Evolutionary conservation across 2,329 filamentous ascomycete species (phyloP).

Genomic region (Teratosphaeriaceae sp.): DNA sequence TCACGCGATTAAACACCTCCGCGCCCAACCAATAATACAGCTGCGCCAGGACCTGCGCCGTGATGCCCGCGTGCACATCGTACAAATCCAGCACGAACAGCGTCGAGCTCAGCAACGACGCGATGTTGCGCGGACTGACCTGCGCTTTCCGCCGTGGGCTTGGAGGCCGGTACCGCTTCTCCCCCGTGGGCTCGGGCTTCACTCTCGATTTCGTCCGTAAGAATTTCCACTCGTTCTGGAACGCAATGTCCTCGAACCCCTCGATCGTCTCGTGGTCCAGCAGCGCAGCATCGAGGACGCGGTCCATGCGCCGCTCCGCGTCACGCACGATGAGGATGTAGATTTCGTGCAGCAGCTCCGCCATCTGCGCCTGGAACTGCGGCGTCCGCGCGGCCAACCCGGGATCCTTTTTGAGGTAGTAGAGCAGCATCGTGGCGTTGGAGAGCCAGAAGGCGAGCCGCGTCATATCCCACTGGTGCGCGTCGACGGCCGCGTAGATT

Average conservation of each 20-base stretch:
- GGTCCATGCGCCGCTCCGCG: slow-evolving; percentile 91
- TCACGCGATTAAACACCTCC: slow-evolving; percentile 95
- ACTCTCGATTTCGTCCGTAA: slow-evolving; percentile 87
- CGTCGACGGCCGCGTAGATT: slow-evolving; percentile 95
- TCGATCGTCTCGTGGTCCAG: slow-evolving; percentile 97
- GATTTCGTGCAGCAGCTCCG: slow-evolving; percentile 94
- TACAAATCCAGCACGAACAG: slow-evolving; percentile 98
- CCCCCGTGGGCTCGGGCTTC: slow-evolving; percentile 78
- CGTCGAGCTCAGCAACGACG: slow-evolving; percentile 88
- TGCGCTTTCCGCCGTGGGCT: slow-evolving; percentile 91
- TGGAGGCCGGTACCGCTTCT: slow-evolving; percentile 85
- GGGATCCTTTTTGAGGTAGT: slow-evolving; percentile 92
- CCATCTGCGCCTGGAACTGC: slow-evolving; percentile 86
- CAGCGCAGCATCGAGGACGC: slow-evolving; percentile 88
- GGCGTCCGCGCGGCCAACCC: slow-evolving; percentile 74
- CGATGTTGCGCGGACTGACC: slow-evolving; percentile 88
- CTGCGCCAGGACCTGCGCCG: slow-evolving; percentile 82
- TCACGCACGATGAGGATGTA: slow-evolving; percentile 97
- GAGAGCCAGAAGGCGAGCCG: slow-evolving; percentile 99
- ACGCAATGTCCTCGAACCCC: slow-evolving; percentile 91
- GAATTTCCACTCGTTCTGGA: slow-evolving; percentile 98
- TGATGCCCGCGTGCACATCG: slow-evolving; percentile 96
- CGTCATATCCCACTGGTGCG: slow-evolving; percentile 98
- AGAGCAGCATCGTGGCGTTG: slow-evolving; percentile 87
- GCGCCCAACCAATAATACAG: slow-evolving; percentile 94